A percentile compares a stretch with the other conserved stretches of the same genome.
Conservation (phyloP, 768 basidiomycete genomes). For the Lactarius sanguifluus region DNA sequence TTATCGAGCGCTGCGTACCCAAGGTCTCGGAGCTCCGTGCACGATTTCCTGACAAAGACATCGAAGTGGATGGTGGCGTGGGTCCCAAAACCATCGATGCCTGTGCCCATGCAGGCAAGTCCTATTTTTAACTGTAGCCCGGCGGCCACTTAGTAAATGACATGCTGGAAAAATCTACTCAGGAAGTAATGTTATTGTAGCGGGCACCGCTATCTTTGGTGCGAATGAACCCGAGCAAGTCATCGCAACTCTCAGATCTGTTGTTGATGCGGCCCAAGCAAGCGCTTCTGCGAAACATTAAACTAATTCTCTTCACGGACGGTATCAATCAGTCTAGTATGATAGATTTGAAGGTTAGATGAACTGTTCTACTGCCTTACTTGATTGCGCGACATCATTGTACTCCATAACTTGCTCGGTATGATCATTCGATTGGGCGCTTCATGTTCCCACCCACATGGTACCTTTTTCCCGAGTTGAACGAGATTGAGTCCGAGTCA, state of each 20-base stretch:
- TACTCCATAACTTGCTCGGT: no score
- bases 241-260: conserved; percentile 67
- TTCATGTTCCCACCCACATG: not conserved
- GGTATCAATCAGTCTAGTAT: not conserved
- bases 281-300: conserved; percentile 36
- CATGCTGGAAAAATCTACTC: not conserved
- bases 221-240: conserved; percentile 77
- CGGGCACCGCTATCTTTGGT: conserved; percentile 93
- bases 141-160: not conserved
- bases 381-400: no score
- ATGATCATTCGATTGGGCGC: no score
- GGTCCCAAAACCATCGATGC: conserved; percentile 82
- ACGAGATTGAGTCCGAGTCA: not conserved
- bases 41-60: conserved; percentile 92
- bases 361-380: not conserved
- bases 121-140: conserved; percentile 21
- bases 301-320: not conserved
- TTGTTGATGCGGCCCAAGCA: conserved; percentile 67
- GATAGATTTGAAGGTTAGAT: not conserved
- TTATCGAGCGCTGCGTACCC: conserved; percentile 86
- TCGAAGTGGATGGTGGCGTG: conserved; percentile 99
- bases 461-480: not conserved
- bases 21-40: conserved; percentile 89
- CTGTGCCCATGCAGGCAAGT: conserved; percentile 85
- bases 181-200: conserved; percentile 99